Conservation (phyloP, 2,329 filamentous ascomycete genomes). For the Diaporthe australafricana region DNA sequence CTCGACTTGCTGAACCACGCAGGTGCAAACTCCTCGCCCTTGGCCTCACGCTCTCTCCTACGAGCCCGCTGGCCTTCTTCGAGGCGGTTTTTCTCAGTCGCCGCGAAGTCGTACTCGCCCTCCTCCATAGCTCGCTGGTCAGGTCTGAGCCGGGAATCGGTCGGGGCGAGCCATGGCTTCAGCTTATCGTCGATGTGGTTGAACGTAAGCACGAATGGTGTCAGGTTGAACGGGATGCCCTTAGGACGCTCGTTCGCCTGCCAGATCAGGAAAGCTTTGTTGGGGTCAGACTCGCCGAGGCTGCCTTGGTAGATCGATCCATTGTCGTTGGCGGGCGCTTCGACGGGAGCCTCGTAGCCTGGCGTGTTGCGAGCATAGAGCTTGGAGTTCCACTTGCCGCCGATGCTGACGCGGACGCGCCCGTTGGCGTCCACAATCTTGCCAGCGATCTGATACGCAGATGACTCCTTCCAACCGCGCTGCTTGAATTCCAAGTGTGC, state of each 20-base stretch:
- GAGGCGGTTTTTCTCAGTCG: constrained; percentile 91
- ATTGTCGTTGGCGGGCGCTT: constrained; percentile 58
- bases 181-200: constrained; percentile 93
- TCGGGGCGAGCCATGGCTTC: constrained; percentile 82
- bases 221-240: constrained; percentile 96
- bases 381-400: constrained; percentile 97
- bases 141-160: constrained; percentile 90
- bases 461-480: constrained; percentile 94
- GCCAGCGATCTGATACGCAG: constrained; percentile 88
- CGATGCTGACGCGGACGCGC: constrained; percentile 88
- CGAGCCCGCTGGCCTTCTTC: constrained; percentile 91
- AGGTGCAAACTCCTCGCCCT: constrained; percentile 84
- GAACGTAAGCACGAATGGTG: constrained; percentile 90
- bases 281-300: constrained; percentile 67
- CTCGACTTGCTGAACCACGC: constrained; percentile 84
- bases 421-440: constrained; percentile 85
- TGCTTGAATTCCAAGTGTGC: constrained; percentile 93
- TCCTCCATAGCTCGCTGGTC: constrained; percentile 99
- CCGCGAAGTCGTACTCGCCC: constrained; percentile 94
- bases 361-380: constrained; percentile 94
- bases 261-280: constrained; percentile 91
- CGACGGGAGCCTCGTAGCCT: constrained; percentile 83
- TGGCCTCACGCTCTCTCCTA: constrained; percentile 77
- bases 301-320: constrained; percentile 57
- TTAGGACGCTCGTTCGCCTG: constrained; percentile 84